These are phyloP conservation scores for Saccharomycopsis crataegensis DNA, from an alignment of 1,139 yeast species.

Conservation along the genomic window DNA sequence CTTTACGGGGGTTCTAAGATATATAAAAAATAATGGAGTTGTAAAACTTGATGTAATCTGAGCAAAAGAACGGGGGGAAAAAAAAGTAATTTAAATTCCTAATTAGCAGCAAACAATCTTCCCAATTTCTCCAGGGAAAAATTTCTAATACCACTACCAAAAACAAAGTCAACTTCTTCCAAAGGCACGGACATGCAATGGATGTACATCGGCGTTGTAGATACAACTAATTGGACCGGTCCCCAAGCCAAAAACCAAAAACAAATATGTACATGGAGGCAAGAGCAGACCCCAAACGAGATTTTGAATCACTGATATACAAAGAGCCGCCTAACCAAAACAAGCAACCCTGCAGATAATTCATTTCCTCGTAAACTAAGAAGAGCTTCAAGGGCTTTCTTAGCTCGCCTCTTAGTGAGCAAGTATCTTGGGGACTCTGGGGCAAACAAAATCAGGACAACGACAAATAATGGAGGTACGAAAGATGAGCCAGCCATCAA, in stretches of 20 bases:
- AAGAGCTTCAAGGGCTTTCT: conserved; percentile 48
- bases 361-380: conserved; percentile 38
- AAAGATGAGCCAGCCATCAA: conserved; percentile 53
- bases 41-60: too few relatives aligned
- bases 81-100: too few relatives aligned
- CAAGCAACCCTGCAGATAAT: conserved; percentile 34
- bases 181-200: conserved; percentile 60
- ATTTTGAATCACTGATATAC: conserved; percentile 30
- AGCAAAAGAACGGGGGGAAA: too few relatives aligned
- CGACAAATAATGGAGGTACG: conserved; percentile 35
- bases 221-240: conserved; percentile 70
- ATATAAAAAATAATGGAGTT: too few relatives aligned
- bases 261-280: conserved; percentile 52
- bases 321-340: conserved; percentile 25
- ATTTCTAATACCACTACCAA: background rate
- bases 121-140: too few relatives aligned
- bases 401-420: conserved; percentile 37
- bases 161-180: conserved; percentile 60
- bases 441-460: conserved; percentile 30
- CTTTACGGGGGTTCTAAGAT: too few relatives aligned
- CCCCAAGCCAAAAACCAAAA: conserved; percentile 53
- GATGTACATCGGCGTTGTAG: conserved; percentile 62
- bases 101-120: too few relatives aligned
- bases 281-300: conserved; percentile 50
- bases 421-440: conserved; percentile 81